These are phyloP conservation scores for Neocatenulostroma microsporum DNA, from an alignment of 2,329 filamentous ascomycete genomes.

Conservation along the genomic window DNA sequence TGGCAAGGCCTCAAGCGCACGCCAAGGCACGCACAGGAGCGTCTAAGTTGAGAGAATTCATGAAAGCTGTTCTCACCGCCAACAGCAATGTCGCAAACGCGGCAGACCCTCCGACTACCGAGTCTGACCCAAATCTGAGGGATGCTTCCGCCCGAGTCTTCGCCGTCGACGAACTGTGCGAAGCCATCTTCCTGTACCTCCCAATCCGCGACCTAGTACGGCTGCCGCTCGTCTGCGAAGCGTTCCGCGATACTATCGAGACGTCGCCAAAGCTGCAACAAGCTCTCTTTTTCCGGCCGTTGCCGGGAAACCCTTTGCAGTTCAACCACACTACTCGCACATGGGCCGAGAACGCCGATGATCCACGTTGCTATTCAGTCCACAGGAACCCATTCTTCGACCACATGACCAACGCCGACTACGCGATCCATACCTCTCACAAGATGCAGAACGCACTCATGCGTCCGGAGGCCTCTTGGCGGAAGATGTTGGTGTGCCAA, in stretches of 20 bases:
- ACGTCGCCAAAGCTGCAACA: constrained; percentile 8
- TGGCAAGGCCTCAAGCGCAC: too few species aligned
- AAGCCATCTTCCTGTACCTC: constrained; percentile 9
- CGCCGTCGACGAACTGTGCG: constrained; percentile 5
- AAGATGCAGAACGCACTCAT: neutral
- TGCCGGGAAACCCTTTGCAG: neutral
- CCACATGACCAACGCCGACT: neutral
- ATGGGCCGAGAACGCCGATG: neutral
- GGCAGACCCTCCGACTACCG: too few species aligned
- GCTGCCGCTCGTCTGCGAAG: constrained; percentile 5
- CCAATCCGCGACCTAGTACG: constrained; percentile 6
- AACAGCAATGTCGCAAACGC: too few species aligned
- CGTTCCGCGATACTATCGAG: constrained; percentile 4
- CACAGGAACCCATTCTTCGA: too few species aligned
- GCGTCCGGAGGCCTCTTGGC: constrained; percentile 2
- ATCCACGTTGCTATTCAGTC: too few species aligned
- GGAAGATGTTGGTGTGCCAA: constrained; percentile 7
- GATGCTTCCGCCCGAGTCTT: too few species aligned
- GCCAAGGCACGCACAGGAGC: too few species aligned
- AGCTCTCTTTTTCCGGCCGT: constrained; percentile 10
- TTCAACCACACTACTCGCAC: neutral
- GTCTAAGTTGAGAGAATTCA: too few species aligned
- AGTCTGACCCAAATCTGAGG: too few species aligned
- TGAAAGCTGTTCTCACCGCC: too few species aligned
- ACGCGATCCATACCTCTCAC: neutral